A percentile compares a stretch with the other conserved stretches of the same genome.
Conservation (phyloP, 1,139 yeast species). For the Wickerhamomyces sp. region DNA sequence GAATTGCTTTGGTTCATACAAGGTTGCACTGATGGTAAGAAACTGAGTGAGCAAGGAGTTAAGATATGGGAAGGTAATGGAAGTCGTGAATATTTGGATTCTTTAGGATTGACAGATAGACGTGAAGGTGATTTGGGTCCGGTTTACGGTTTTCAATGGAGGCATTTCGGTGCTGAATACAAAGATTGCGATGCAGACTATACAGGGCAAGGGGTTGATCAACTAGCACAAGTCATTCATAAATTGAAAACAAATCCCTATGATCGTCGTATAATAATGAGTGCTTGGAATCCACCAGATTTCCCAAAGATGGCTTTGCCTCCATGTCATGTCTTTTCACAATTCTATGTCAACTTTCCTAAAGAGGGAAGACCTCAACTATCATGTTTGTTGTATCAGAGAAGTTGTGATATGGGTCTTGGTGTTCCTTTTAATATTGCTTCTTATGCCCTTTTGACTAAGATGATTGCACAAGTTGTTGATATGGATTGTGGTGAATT, state of each 20-base stretch:
- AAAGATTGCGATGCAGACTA: slow-evolving; percentile 83
- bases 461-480: slow-evolving; percentile 92
- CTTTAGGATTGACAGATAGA: slow-evolving; percentile 71
- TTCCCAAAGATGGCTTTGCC: slow-evolving; percentile 93
- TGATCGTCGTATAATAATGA: slow-evolving; percentile 87
- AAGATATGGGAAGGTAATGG: slow-evolving; percentile 99
- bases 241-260: slow-evolving; percentile 84
- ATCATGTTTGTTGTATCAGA: slow-evolving; percentile 86
- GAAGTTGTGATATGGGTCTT: slow-evolving; percentile 99
- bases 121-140: slow-evolving; percentile 97
- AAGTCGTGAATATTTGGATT: slow-evolving; percentile 85
- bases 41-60: slow-evolving; percentile 74
- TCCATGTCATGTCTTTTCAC: slow-evolving; percentile 96
- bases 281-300: slow-evolving; percentile 99
- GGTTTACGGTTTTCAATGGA: slow-evolving; percentile 98
- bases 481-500: slow-evolving; percentile 95
- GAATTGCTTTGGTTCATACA: slow-evolving; percentile 90
- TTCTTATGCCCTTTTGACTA: slow-evolving; percentile 85
- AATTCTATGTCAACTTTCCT: slow-evolving; percentile 86
- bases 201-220: slow-evolving; percentile 85
- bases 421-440: slow-evolving; percentile 99
- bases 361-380: slow-evolving; percentile 54
- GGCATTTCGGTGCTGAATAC: slow-evolving; percentile 96
- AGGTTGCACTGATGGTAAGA: slow-evolving; percentile 86
- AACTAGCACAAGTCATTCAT: slow-evolving; percentile 71